Evolutionary conservation across 2,329 filamentous ascomycete species (phyloP).

Genomic region (Paecilomyces dactylethromorphus): DNA sequence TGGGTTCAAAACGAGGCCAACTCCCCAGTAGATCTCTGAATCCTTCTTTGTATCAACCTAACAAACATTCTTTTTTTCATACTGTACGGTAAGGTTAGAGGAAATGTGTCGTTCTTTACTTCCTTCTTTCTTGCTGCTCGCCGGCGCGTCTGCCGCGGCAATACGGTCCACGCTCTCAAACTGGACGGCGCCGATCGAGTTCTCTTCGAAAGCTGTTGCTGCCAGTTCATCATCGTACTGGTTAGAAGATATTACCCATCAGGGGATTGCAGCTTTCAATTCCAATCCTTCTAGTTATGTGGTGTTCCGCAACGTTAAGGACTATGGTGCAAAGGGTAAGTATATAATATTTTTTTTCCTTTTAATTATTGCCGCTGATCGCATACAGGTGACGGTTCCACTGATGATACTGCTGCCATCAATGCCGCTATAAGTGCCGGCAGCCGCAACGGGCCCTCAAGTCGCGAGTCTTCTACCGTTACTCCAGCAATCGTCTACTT

Average conservation of each 20-base stretch:
- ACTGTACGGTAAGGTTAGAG: not conserved
- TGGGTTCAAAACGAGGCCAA: not conserved
- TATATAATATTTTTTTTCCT: not conserved
- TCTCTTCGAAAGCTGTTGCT: not conserved
- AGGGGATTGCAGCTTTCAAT: constrained; percentile 13
- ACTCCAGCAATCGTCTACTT: constrained; percentile 54
- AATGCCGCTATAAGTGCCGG: constrained; percentile 41
- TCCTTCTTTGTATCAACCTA: not conserved
- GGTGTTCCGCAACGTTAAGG: constrained; percentile 11
- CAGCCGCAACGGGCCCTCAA: constrained; percentile 37
- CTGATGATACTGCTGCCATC: constrained; percentile 54
- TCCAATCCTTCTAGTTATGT: not conserved
- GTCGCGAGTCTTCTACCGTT: constrained; percentile 39
- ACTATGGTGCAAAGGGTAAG: constrained; percentile 25
- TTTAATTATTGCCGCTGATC: not conserved
- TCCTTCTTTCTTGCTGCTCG: not conserved
- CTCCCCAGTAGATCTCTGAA: not conserved
- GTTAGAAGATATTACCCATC: constrained; percentile 24
- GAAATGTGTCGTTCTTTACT: not conserved
- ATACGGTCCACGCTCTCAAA: not conserved
- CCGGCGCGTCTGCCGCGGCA: not conserved
- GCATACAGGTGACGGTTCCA: constrained; percentile 38
- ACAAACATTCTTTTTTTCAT: not conserved
- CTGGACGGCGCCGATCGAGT: not conserved
- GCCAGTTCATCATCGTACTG: constrained; percentile 22